phyloP scores from a whole-genome alignment of 2,329 filamentous ascomycete species.

The Scortechinia acanthostroma region DNA sequence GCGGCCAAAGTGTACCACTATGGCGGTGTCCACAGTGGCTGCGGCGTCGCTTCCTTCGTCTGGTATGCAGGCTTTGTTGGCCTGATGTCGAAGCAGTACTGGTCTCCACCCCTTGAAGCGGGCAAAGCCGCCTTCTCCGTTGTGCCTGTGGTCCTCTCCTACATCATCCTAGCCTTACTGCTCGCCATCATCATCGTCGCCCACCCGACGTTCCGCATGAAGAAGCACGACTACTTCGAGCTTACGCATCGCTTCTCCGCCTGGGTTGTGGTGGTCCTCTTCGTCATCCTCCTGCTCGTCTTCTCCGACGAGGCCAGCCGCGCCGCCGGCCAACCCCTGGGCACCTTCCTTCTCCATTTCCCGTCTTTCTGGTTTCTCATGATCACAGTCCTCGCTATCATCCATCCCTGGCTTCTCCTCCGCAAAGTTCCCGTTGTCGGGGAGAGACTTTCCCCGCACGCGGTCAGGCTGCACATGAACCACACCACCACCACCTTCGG shows the following conservation, averaged over 20 bases:
- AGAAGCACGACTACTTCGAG: conserved; percentile 65
- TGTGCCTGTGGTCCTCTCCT: conserved; percentile 38
- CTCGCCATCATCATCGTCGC: conserved; percentile 53
- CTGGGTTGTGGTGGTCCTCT: conserved; percentile 59
- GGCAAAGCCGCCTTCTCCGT: conserved; percentile 26
- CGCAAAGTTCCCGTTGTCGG: conserved; percentile 59
- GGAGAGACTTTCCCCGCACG: conserved; percentile 66
- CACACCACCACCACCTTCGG: conserved; percentile 51
- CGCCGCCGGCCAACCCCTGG: conserved; percentile 14
- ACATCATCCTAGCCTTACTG: conserved; percentile 48
- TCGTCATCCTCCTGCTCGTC: conserved; percentile 48
- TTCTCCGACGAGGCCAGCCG: conserved; percentile 35
- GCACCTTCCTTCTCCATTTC: conserved; percentile 27
- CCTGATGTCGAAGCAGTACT: conserved; percentile 23
- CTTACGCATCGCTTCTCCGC: conserved; percentile 65
- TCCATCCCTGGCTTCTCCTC: conserved; percentile 69
- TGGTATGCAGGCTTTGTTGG: conserved; percentile 37
- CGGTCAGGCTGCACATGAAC: conserved; percentile 63
- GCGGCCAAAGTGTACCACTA: conserved; percentile 43
- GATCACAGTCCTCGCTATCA: conserved; percentile 54
- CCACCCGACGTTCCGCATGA: conserved; percentile 54
- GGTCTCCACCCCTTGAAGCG: conserved; percentile 9
- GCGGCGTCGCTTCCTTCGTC: conserved; percentile 36
- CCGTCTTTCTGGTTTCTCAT: conserved; percentile 60
- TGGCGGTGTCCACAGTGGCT: conserved; percentile 40